phyloP scores from a whole-genome alignment of 257 asterid species.

The Solanum dulcamara region DNA sequence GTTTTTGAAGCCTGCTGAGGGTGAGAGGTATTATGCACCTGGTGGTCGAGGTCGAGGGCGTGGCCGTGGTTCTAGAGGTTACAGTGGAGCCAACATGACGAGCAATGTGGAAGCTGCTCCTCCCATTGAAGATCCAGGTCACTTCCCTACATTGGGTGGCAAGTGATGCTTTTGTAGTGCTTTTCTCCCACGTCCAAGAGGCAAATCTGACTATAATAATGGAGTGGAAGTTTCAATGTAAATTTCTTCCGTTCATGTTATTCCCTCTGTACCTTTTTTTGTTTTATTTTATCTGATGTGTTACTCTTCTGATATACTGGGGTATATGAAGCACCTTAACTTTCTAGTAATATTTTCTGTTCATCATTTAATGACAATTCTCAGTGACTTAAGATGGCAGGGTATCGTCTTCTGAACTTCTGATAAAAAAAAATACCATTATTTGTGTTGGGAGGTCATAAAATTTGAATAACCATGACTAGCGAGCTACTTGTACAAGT shows the following conservation, averaged over 20 bases:
- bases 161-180: constrained; percentile 33
- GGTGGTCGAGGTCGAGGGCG: constrained; percentile 75
- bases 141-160: constrained; percentile 73
- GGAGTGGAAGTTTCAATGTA: constrained; percentile 25
- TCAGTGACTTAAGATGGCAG: neutral
- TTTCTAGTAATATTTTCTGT: neutral
- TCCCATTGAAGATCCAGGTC: constrained; percentile 56
- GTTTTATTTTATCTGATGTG: neutral
- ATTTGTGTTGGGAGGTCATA: neutral
- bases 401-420: neutral
- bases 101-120: constrained; percentile 39
- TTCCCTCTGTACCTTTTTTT: neutral
- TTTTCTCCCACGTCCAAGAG: neutral
- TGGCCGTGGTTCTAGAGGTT: constrained; percentile 45
- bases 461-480: neutral
- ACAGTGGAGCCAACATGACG: constrained; percentile 26
- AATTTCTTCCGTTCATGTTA: constrained; percentile 17
- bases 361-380: neutral
- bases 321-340: neutral
- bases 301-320: neutral
- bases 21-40: constrained; percentile 31
- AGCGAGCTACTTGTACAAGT: neutral
- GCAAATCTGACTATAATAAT: constrained; percentile 29
- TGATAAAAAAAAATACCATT: neutral
- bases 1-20: constrained; percentile 88